Conservation (phyloP, 2,329 filamentous ascomycete species). For the Monosporascus sp. region DNA sequence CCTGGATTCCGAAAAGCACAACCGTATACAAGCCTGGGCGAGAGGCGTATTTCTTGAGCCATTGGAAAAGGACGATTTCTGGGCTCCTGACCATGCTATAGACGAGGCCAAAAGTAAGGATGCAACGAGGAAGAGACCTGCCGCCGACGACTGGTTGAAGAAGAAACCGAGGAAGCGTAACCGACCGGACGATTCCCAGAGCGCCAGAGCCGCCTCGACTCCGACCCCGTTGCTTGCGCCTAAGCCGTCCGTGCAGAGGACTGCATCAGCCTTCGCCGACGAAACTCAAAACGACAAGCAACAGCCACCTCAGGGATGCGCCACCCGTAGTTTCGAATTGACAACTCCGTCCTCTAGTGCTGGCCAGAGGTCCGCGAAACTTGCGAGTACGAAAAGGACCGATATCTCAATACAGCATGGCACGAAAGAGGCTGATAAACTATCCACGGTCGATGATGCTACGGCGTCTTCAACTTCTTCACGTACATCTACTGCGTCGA, state of each 20-base stretch:
- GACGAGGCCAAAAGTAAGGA: constrained; percentile 1
- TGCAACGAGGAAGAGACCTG: constrained; percentile 16
- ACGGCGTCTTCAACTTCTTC: not conserved
- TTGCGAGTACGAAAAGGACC: not conserved
- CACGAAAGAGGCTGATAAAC: not conserved
- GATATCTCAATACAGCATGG: not conserved
- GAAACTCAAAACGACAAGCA: not conserved
- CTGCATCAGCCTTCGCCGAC: constrained; percentile 5
- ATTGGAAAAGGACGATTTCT: constrained; percentile 22
- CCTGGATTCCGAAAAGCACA: constrained; percentile 12
- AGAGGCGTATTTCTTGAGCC: constrained; percentile 10
- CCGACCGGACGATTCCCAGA: constrained; percentile 13
- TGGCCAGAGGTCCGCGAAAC: constrained; percentile 7
- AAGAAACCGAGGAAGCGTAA: constrained; percentile 20
- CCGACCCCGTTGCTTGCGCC: constrained; percentile 14
- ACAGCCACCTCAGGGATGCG: not conserved
- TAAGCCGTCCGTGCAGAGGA: constrained; percentile 1
- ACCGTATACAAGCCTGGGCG: constrained; percentile 23
- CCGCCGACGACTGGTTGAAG: constrained; percentile 23
- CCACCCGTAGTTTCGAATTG: constrained; percentile 20
- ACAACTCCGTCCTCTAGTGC: constrained; percentile 21
- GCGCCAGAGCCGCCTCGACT: constrained; percentile 9
- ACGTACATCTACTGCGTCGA: not conserved
- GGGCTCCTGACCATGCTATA: constrained; percentile 17
- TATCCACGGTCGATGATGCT: not conserved